A percentile compares a stretch with the other conserved stretches of the same genome.
Evolutionary conservation across 202 grass and related monocot genomes (phyloP).

Genomic region (Saccharum hybrid): DNA sequence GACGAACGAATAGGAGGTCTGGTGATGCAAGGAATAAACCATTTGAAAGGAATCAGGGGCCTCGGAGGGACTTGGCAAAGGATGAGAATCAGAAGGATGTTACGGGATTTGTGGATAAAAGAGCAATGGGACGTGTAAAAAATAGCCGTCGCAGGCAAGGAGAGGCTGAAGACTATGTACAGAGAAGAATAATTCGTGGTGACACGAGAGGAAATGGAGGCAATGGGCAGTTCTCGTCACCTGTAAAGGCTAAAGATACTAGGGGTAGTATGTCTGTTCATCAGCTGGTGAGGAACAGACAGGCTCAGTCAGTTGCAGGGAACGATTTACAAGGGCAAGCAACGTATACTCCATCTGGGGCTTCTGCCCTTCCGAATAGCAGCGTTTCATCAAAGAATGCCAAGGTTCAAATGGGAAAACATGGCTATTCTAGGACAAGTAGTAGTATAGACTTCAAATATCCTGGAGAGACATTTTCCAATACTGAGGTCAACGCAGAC

Average conservation of each 20-base stretch:
- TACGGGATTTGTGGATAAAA: conserved; percentile 41
- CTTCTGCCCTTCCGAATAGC: conserved; percentile 18
- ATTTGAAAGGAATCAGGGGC: conserved; percentile 37
- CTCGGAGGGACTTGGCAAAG: conserved; percentile 28
- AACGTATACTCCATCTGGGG: not conserved
- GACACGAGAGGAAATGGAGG: conserved; percentile 33
- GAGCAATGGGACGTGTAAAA: conserved; percentile 5
- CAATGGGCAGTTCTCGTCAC: conserved; percentile 35
- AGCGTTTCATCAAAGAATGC: conserved; percentile 33
- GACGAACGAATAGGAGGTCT: conserved; percentile 30
- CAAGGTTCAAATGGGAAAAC: conserved; percentile 18
- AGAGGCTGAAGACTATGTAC: conserved; percentile 57
- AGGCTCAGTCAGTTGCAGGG: conserved; percentile 26
- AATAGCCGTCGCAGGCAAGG: conserved; percentile 1
- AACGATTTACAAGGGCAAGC: conserved; percentile 26
- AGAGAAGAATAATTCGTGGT: conserved; percentile 46
- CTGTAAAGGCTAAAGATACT: conserved; percentile 41
- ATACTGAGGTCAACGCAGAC: not conserved
- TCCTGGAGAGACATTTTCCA: conserved; percentile 25
- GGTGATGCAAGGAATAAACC: conserved; percentile 43
- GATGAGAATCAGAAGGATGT: conserved; percentile 26
- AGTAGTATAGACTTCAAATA: conserved; percentile 33
- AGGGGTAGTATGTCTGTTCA: conserved; percentile 34
- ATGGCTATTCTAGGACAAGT: not conserved
- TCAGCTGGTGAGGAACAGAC: conserved; percentile 34